These are phyloP conservation scores for Recurvomyces mirabilis DNA, from an alignment of 495 filamentous ascomycete genomes.

Conservation along the genomic window DNA sequence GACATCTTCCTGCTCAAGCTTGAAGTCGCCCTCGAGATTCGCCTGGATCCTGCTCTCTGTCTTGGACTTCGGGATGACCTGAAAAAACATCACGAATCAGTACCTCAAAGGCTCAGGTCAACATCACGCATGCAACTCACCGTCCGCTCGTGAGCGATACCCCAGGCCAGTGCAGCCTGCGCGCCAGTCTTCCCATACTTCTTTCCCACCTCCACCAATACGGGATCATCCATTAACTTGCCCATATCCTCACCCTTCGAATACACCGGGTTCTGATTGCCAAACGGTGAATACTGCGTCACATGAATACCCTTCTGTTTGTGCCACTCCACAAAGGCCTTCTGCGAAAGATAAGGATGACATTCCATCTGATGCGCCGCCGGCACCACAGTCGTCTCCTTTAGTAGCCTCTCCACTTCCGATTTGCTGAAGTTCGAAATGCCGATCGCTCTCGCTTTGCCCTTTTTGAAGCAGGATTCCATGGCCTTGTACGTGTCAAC, in stretches of 20 bases:
- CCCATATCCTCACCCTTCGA: conserved; percentile 36
- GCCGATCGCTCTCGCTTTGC: conserved; percentile 56
- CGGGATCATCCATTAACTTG: conserved; percentile 51
- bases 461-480: conserved; percentile 46
- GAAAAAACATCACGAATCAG: neutral
- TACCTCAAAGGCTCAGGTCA: neutral
- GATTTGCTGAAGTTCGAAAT: conserved; percentile 64
- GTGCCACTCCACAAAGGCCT: conserved; percentile 45
- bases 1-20: conserved; percentile 42
- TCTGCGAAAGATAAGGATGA: conserved; percentile 54
- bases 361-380: conserved; percentile 15
- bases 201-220: conserved; percentile 48
- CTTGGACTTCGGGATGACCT: conserved; percentile 55
- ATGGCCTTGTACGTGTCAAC: conserved; percentile 43
- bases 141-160: conserved; percentile 48
- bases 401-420: conserved; percentile 57
- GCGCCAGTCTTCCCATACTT: conserved; percentile 51
- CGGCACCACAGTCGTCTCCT: conserved; percentile 42
- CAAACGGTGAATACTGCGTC: conserved; percentile 58
- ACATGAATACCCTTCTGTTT: conserved; percentile 47
- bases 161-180: conserved; percentile 56
- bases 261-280: conserved; percentile 59
- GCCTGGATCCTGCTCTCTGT: conserved; percentile 38
- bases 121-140: neutral
- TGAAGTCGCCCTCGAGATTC: conserved; percentile 52